Evolutionary conservation across 768 basidiomycete species (phyloP), one percentile per base, ranked within the genome.

Genomic region (Arthromyces matolae): DNA sequence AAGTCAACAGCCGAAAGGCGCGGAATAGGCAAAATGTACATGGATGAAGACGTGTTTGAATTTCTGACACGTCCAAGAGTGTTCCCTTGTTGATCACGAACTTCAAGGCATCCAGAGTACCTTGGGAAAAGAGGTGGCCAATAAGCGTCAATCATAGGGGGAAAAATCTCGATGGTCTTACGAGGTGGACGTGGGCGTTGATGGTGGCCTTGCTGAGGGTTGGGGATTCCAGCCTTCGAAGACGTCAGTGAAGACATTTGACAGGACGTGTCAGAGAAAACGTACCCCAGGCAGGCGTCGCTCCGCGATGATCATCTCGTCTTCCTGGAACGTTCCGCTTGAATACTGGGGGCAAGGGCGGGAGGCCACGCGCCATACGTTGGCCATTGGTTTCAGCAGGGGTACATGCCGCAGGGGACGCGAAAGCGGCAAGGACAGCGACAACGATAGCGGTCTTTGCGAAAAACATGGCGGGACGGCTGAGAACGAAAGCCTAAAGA

Each of bases 281-380:
- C 61, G 39, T 52, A 64, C 67, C 59, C 36, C 47, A 51, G 14
- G 49, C 62, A 36, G 65, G 55, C 13, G 64, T 68, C 27, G 68
- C n/a, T n/a, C n/a, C n/a, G 61, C 34, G 50, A 50, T 28, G 50
- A 8, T 40, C 34, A 19, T 54, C 31, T 32, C 54, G 38, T 37
- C 37, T 48, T 16, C 68, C 68, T 0, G 69, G 69, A 5, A 64
- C 46, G 31, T 27, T 56, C 14, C 65, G 63, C 32, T 57, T 60
- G 45, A 71, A 71, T 34, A 59, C 63, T 18, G 67, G 71, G 8
- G 66, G 68, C 22, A 64, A 60, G 2, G 71, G 70, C 25, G 71
- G 68, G n/a, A 76, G 63, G 8, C 74, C 74, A 39, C 71, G 68
- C 27, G 75, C 73, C 48, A 77, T 56, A 34, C 76, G 67, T 49